phyloP scores from a whole-genome alignment of 2,329 filamentous ascomycete genomes.

The Colletotrichum australisinense region DNA sequence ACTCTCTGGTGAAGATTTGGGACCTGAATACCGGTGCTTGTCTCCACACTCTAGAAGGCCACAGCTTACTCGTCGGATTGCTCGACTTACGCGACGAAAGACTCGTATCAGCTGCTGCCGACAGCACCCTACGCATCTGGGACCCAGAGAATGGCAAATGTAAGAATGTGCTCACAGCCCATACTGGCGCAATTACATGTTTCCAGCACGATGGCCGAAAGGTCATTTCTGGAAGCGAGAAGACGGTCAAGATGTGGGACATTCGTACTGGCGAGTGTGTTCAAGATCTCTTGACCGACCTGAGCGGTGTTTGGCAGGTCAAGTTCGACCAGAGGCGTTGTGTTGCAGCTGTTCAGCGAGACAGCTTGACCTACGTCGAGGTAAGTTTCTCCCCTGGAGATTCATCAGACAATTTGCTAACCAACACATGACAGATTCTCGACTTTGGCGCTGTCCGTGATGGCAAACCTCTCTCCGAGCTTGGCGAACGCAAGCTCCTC shows the following conservation, averaged over 20 bases:
- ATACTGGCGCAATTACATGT: conserved; percentile 97
- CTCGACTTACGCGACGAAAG: conserved; percentile 90
- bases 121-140: conserved; percentile 96
- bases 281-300: conserved; percentile 90
- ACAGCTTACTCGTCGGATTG: conserved; percentile 90
- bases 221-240: conserved; percentile 94
- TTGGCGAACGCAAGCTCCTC: conserved; percentile 81
- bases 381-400: conserved; percentile 61
- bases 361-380: conserved; percentile 94
- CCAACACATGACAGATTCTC: conserved; percentile 74
- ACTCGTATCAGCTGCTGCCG: conserved; percentile 93
- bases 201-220: conserved; percentile 98
- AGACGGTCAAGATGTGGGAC: conserved; percentile 99
- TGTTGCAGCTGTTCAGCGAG: conserved; percentile 94
- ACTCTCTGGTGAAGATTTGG: conserved; percentile 98
- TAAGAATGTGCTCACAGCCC: conserved; percentile 88
- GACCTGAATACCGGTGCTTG: conserved; percentile 87
- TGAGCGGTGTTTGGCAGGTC: conserved; percentile 99
- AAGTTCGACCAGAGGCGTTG: conserved; percentile 96
- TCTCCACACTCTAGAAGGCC: conserved; percentile 91
- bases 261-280: conserved; percentile 91
- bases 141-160: conserved; percentile 93
- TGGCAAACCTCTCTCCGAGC: conserved; percentile 79
- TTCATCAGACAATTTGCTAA: not conserved
- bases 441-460: conserved; percentile 96